Evolutionary conservation across 2,329 filamentous ascomycete genomes (phyloP).

Genomic region (Emydomyces testavorans): DNA sequence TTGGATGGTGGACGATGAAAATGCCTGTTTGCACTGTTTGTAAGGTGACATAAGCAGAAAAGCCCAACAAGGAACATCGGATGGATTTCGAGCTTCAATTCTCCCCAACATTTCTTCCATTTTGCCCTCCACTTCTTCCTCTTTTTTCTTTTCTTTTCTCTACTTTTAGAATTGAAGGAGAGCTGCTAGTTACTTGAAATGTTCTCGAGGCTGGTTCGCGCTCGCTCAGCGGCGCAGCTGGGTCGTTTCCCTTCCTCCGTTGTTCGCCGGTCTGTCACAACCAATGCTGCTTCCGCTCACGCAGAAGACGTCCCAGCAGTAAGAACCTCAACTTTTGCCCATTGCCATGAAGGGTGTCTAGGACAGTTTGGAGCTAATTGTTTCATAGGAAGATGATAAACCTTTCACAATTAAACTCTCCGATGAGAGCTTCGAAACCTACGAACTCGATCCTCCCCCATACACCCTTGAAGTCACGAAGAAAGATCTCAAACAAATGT

Average conservation of each 20-base stretch:
- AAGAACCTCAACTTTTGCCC: conserved; percentile 15
- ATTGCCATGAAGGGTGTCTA: neutral
- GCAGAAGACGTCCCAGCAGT: conserved; percentile 67
- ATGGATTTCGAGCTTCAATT: conserved; percentile 8
- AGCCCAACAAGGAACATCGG: conserved; percentile 12
- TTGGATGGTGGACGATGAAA: conserved; percentile 10
- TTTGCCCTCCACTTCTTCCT: neutral
- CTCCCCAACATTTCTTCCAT: conserved; percentile 12
- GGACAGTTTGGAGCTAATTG: conserved; percentile 11
- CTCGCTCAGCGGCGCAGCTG: conserved; percentile 50
- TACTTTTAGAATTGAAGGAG: conserved; percentile 14
- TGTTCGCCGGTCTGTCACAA: conserved; percentile 70
- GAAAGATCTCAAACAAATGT: conserved; percentile 97
- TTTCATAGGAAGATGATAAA: conserved; percentile 73
- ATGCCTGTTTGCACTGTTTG: conserved; percentile 15
- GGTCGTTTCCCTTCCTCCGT: conserved; percentile 37
- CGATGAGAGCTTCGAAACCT: conserved; percentile 98
- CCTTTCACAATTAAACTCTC: conserved; percentile 84
- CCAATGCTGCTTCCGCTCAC: conserved; percentile 84
- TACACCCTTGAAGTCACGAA: conserved; percentile 92
- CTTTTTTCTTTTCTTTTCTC: conserved; percentile 7
- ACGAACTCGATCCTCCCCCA: conserved; percentile 90
- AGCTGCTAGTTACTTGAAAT: conserved; percentile 35
- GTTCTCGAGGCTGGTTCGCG: conserved; percentile 60
- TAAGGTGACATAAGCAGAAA: conserved; percentile 14